phyloP scores from a whole-genome alignment of 2,329 filamentous ascomycete species.

The Hypoxylon sp. region DNA sequence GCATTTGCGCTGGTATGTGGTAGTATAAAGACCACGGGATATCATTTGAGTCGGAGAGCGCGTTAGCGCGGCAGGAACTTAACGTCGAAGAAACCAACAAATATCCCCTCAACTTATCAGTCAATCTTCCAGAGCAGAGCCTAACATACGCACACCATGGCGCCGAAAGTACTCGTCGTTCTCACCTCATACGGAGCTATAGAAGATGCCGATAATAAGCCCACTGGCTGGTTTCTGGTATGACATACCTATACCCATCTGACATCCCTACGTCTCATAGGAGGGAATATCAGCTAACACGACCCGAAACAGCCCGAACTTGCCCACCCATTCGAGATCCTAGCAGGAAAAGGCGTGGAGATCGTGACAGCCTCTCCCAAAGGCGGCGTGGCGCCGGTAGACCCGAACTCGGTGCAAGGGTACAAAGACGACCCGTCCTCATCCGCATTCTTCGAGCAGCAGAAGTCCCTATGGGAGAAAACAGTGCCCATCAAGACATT shows the following conservation, averaged over 20 bases:
- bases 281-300: background rate
- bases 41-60: too few relatives aligned
- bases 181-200: constrained; percentile 72
- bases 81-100: background rate
- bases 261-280: background rate
- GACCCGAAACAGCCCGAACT: constrained; percentile 64
- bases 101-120: background rate
- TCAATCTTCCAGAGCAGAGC: background rate
- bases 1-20: background rate
- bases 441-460: constrained; percentile 65
- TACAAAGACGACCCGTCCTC: constrained; percentile 66
- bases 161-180: constrained; percentile 75
- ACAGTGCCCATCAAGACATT: constrained; percentile 69
- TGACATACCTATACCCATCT: constrained; percentile 28
- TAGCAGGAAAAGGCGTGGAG: constrained; percentile 62
- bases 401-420: constrained; percentile 66
- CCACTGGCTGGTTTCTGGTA: constrained; percentile 79
- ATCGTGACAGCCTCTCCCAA: constrained; percentile 71
- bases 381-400: constrained; percentile 71
- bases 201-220: constrained; percentile 59
- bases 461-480: constrained; percentile 71
- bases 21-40: background rate
- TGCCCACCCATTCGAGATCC: constrained; percentile 72
- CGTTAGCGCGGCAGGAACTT: too few relatives aligned
- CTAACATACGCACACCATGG: constrained; percentile 52